Evolutionary conservation across 164 flowering plant genomes (phyloP), one percentile per base, ranked within the genome.

Genomic region (Malania oleifera): DNA sequence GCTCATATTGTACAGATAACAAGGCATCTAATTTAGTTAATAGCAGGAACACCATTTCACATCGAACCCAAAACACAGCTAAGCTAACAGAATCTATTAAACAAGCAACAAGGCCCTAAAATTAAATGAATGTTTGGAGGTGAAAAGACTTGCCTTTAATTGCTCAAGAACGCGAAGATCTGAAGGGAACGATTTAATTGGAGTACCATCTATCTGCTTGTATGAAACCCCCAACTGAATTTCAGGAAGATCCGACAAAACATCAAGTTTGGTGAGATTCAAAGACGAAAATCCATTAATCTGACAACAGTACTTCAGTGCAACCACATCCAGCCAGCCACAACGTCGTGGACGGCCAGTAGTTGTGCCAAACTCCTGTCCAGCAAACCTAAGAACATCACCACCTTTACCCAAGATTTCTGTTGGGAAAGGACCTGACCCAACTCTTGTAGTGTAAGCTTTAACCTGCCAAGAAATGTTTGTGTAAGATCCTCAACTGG

Each of bases 261-360:
- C 97, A 62, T 92, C 98, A 34, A 92, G 90, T 61, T 92, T 92
- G 54, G 98, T 92, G 54, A 92, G 91, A 70, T 92, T 92, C 18
- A 92, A 72, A 43, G 96, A 87, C n/a, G 98, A 82, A 57, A 92
- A 89, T 0, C 96, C 93, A 75, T 92, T 92, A 38, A 92, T 89
- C 69, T 79, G 86, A 61, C 88, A 89, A 62, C 80, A 70, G 62
- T 66, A 92, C 60, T 80, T 87, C 58, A 92, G 62, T 18, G 96
- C 97, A 59, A 86, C 97, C 6, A 92, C 41, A 66, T 92, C 98
- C 35, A 92, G 91, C 98, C 98, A 89, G 38, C 98, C 97, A 69
- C 97, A 92, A 29, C 98, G 93, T 56, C 97, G 87, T 63, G 98
- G 98, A 56, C 97, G 96, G 17, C 97, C 97, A 43, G 98, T 92